These are phyloP conservation scores for Przewalskia tangutica DNA, from an alignment of 257 asterid species.

Conservation along the genomic window DNA sequence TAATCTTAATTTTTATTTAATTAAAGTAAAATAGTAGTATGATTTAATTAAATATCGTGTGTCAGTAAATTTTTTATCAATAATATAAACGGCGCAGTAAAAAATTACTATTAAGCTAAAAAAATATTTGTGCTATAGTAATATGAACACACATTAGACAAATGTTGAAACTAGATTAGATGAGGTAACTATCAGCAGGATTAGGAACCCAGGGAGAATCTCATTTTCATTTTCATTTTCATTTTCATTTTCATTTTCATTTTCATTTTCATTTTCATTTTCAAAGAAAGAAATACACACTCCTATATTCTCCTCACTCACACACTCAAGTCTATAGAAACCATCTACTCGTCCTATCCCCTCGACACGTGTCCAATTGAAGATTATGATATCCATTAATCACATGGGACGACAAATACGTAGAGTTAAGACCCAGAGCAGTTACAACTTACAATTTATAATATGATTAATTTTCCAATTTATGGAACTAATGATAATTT, in stretches of 20 bases:
- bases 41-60: too few species aligned
- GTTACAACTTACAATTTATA: not conserved
- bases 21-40: too few species aligned
- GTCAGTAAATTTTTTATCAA: too few species aligned
- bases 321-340: not conserved
- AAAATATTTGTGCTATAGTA: not conserved
- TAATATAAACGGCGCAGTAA: too few species aligned
- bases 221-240: constrained; percentile 8
- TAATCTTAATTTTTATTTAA: too few species aligned
- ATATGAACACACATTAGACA: not conserved
- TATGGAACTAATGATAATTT: not conserved
- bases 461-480: not conserved
- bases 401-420: not conserved
- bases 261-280: constrained; percentile 5
- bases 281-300: not conserved
- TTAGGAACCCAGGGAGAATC: constrained; percentile 1
- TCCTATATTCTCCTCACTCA: not conserved
- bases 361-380: not conserved
- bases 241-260: constrained; percentile 7
- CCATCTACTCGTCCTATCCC: not conserved
- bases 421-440: not conserved
- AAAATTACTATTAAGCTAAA: not conserved
- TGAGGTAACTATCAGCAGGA: constrained; percentile 7
- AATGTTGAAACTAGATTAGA: not conserved
- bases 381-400: not conserved